These are phyloP conservation scores for Myxozyma neotropica DNA, from an alignment of 805 yeast species.

Conservation along the genomic window DNA sequence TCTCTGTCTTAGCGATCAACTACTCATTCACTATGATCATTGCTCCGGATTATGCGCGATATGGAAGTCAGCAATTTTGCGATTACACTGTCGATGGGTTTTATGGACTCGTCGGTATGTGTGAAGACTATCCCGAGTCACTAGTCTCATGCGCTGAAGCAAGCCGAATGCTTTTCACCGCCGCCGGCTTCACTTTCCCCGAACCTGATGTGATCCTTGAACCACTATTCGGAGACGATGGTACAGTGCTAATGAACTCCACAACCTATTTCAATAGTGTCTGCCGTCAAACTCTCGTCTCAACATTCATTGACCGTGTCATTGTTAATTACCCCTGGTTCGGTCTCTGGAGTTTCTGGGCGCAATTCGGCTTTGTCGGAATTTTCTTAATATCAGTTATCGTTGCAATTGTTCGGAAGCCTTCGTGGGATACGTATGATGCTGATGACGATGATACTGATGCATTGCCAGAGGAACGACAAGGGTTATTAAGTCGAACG, in stretches of 20 bases:
- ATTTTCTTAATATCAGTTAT: constrained; percentile 24
- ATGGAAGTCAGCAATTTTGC: constrained; percentile 34
- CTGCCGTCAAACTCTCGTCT: constrained; percentile 33
- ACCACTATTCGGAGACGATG: constrained; percentile 2
- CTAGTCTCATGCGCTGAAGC: constrained; percentile 33
- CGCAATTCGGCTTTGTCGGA: constrained; percentile 33
- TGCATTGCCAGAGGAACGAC: constrained; percentile 24
- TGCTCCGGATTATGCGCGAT: constrained; percentile 34
- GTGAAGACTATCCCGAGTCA: constrained; percentile 26
- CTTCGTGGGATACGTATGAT: constrained; percentile 28
- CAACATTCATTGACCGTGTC: constrained; percentile 33
- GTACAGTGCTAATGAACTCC: background rate
- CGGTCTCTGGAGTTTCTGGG: constrained; percentile 34
- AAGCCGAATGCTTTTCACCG: constrained; percentile 22
- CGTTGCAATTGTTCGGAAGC: constrained; percentile 29
- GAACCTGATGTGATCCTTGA: constrained; percentile 17
- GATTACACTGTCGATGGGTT: constrained; percentile 25
- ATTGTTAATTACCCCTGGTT: constrained; percentile 34
- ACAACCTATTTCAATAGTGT: constrained; percentile 28
- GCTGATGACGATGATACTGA: constrained; percentile 30
- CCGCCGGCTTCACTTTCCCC: background rate
- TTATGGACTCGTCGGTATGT: constrained; percentile 32
- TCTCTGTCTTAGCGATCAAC: constrained; percentile 33
- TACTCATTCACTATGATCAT: constrained; percentile 32
- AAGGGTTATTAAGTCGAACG: constrained; percentile 26